These are phyloP conservation scores for Pochonia chlamydosporia DNA, from an alignment of 2,329 filamentous ascomycete genomes.

Conservation along the genomic window DNA sequence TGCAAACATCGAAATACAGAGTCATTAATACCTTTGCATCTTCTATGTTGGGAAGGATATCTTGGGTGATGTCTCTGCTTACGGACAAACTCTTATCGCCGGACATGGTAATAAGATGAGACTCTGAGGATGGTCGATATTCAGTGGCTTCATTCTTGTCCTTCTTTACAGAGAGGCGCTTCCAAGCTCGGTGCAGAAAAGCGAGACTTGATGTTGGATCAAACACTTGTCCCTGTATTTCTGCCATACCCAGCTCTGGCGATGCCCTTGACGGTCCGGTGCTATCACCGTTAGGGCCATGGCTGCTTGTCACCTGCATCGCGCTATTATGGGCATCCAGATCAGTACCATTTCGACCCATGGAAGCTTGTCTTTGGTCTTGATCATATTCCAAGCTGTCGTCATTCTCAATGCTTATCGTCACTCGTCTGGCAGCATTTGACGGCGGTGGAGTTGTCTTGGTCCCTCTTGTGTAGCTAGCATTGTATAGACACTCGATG, in stretches of 20 bases:
- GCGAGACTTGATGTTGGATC: slow-evolving; percentile 46
- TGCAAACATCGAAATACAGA: slow-evolving; percentile 55
- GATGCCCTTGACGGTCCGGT: slow-evolving; percentile 33
- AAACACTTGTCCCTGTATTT: slow-evolving; percentile 47
- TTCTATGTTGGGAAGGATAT: slow-evolving; percentile 29
- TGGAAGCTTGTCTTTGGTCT: no score
- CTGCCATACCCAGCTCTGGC: slow-evolving; percentile 39
- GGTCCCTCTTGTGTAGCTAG: slow-evolving; percentile 25
- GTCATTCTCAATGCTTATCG: background rate
- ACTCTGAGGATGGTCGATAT: background rate
- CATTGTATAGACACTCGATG: slow-evolving; percentile 22
- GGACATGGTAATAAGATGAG: background rate
- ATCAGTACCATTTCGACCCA: background rate
- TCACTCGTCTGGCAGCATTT: background rate
- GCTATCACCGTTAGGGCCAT: slow-evolving; percentile 17
- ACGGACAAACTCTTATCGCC: background rate
- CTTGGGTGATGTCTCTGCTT: background rate
- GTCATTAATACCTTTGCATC: slow-evolving; percentile 31
- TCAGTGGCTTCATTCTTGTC: background rate
- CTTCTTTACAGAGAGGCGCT: slow-evolving; percentile 27
- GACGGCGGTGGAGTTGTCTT: slow-evolving; percentile 26
- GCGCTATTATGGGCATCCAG: background rate
- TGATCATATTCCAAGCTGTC: no score
- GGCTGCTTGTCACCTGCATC: no score
- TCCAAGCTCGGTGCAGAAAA: slow-evolving; percentile 47